phyloP scores from a whole-genome alignment of 352 stramenopile species.

The Aphanomyces astaci region DNA sequence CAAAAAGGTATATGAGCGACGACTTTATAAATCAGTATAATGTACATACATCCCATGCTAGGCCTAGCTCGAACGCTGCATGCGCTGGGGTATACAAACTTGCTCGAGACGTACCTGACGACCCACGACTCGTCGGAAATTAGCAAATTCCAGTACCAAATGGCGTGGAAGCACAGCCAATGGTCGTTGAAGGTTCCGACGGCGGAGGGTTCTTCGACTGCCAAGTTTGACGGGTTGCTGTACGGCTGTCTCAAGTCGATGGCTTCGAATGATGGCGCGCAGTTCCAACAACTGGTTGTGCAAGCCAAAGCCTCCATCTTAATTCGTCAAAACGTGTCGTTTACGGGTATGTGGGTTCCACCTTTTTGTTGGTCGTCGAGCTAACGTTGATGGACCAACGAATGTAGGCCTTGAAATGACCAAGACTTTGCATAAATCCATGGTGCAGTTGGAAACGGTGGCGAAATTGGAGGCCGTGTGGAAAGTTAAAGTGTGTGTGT shows the following conservation, averaged over 20 bases:
- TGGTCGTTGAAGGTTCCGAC: slow-evolving; percentile 40
- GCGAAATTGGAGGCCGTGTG: slow-evolving; percentile 10
- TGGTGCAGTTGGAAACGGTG: slow-evolving; percentile 18
- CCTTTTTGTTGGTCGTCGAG: too few species aligned
- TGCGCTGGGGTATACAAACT: slow-evolving; percentile 62
- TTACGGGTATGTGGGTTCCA: too few species aligned
- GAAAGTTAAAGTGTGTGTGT: not conserved
- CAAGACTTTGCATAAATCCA: slow-evolving; percentile 2
- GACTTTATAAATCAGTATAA: not conserved
- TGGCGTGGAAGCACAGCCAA: slow-evolving; percentile 73
- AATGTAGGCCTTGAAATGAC: slow-evolving; percentile 12
- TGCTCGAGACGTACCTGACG: slow-evolving; percentile 48
- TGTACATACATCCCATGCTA: slow-evolving; percentile 26
- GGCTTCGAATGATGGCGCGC: slow-evolving; percentile 59
- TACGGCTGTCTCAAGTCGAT: slow-evolving; percentile 43
- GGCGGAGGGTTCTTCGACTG: slow-evolving; percentile 24
- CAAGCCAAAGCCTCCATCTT: not conserved
- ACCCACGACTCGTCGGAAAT: slow-evolving; percentile 35
- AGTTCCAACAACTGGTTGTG: not conserved
- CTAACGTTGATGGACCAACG: too few species aligned
- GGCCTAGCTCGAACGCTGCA: slow-evolving; percentile 55
- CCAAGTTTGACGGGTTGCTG: slow-evolving; percentile 3
- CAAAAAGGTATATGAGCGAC: not conserved
- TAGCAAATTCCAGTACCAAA: slow-evolving; percentile 51
- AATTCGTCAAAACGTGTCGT: not conserved